A percentile compares a stretch with the other conserved stretches of the same genome.
phyloP scores from a whole-genome alignment of 345 rosid species.

The Populus nigra region DNA sequence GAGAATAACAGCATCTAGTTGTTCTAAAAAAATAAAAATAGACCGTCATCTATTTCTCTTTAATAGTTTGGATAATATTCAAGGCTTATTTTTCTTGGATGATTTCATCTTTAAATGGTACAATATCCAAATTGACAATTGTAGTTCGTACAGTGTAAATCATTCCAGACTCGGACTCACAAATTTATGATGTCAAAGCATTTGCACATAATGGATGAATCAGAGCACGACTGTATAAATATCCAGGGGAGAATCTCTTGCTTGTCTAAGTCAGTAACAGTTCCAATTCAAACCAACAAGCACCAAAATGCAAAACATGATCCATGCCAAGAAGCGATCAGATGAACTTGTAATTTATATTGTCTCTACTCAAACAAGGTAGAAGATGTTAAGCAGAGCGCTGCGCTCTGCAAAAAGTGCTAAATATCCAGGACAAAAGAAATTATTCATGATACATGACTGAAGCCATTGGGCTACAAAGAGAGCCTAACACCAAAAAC shows the following conservation, averaged over 20 bases:
- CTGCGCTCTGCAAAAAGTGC: not conserved
- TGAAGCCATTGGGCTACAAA: not conserved
- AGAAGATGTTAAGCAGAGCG: not conserved
- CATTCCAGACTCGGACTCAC: not conserved
- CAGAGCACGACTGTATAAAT: not conserved
- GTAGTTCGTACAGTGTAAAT: not conserved
- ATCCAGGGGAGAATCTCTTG: not conserved
- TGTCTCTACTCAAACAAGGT: not conserved
- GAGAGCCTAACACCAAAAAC: not conserved
- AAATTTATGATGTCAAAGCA: not conserved
- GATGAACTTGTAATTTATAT: not conserved
- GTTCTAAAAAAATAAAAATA: not conserved
- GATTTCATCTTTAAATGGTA: not conserved
- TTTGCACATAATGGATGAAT: not conserved
- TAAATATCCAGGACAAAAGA: not conserved
- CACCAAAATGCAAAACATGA: not conserved
- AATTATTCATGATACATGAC: not conserved
- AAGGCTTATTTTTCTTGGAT: not conserved
- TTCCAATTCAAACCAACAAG: not conserved
- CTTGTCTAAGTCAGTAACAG: not conserved
- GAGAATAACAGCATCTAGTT: not conserved
- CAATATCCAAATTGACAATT: not conserved
- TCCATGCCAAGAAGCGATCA: not conserved
- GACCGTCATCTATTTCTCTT: not conserved
- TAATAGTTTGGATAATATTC: not conserved